Conservation (phyloP, 768 basidiomycete species). For the Jaapia argillacea region DNA sequence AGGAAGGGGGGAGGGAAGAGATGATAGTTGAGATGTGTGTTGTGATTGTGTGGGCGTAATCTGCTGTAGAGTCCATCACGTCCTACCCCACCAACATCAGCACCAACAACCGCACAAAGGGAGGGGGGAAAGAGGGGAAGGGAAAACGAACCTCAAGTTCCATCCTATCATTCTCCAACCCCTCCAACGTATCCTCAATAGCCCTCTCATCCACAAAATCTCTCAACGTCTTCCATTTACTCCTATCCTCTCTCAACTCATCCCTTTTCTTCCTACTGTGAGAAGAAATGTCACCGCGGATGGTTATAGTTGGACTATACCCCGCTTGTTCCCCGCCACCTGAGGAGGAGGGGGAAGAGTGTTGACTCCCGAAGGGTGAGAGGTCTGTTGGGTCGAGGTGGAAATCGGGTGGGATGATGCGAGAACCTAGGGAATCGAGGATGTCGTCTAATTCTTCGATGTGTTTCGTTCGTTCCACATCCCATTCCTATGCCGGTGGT, state of each 20-base stretch:
- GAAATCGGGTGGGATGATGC: constrained; percentile 71
- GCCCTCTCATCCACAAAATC: constrained; percentile 82
- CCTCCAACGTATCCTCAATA: constrained; percentile 68
- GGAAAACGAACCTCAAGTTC: constrained; percentile 62
- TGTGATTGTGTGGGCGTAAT: constrained; percentile 54
- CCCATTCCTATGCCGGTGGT: constrained; percentile 52
- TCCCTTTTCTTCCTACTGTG: constrained; percentile 7
- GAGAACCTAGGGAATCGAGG: constrained; percentile 62
- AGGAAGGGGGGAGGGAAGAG: constrained; percentile 40
- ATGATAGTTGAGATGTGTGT: constrained; percentile 30
- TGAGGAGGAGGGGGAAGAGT: constrained; percentile 32
- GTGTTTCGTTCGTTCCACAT: constrained; percentile 46
- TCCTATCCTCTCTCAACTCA: constrained; percentile 32
- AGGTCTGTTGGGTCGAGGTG: constrained; percentile 56
- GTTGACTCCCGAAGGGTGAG: constrained; percentile 75
- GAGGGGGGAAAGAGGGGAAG: background rate
- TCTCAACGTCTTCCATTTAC: constrained; percentile 70
- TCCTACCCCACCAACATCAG: constrained; percentile 32
- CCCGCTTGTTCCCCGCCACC: constrained; percentile 10
- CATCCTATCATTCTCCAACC: constrained; percentile 59
- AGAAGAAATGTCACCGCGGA: constrained; percentile 19
- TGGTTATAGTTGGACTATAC: constrained; percentile 33
- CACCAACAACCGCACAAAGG: constrained; percentile 21
- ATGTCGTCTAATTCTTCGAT: constrained; percentile 55
- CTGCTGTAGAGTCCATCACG: constrained; percentile 48